Base-by-base conservation (phyloP, 1,284 basidiomycete genomes). In the Puccinia brachypodii region DNA sequence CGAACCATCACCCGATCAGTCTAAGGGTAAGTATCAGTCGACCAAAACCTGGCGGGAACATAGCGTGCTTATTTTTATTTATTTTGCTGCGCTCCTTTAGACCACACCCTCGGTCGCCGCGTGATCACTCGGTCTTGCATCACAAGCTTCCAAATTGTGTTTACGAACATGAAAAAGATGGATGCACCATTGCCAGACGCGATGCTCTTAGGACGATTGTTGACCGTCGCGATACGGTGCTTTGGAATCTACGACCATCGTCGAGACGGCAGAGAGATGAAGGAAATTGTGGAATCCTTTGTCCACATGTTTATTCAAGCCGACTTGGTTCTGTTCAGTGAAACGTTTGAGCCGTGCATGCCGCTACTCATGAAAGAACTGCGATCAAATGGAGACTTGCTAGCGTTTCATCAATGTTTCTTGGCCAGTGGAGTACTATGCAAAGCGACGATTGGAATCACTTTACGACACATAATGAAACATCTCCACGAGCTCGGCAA, bases 321-420 rank as follows among this genome's bases (percentile, higher is more conserved):
- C 83, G 93, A 97, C 85, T 89, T 93, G 4, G 93, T 96, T 85
- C 92, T 95, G 83, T 96, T 97, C 87, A 93, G 96, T 85, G 94
- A 97, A 87, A 92, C 97, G 31, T 81, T 97, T 93, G 95, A 94
- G 53, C 91, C 91, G 85, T 93, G 94, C 86, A 92, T 98, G 87
- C 92, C 91, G 33, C 92, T 95, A 85, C 96, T 96, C 88, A 92
- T 96, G 86, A 89, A 92, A 83, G 90, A 90, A 84, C 90, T 92
- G 77, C 83, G 86, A 76, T 82, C 92, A 83, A 93, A 95, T 82
- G 91, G 92, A 22, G 89, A 92, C 79, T 89, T 98, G 76, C 91
- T 98, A 85, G 92, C 92, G 83, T 91, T 99, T 74, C 92, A 94
- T 82, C 94, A 98, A 86, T 89, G 91, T 68, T 90, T 99, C n/a